Evolutionary conservation across 2,329 filamentous ascomycete species (phyloP), one percentile per base, ranked within the genome.

Genomic region (Aspergillus sp.): DNA sequence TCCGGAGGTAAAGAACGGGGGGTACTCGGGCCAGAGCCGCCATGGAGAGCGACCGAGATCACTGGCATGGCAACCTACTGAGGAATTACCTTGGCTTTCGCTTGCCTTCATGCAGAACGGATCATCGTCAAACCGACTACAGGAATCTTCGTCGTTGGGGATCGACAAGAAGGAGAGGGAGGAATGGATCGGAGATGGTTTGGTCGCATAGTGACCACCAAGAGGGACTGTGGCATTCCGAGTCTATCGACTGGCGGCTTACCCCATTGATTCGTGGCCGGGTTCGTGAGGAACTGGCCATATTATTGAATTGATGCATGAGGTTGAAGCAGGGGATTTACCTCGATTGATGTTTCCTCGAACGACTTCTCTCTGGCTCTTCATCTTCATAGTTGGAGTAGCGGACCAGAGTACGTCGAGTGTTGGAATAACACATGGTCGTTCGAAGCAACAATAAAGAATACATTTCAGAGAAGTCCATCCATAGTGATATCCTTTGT

Each of bases 11-110:
- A 10, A 29, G 25, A 29, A 29, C 25, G 34, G 34, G 34, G 34
- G 25, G 9, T 10, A 10, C 16, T 38, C 34, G 2, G 34, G 16
- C 4, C 13, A 38, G 34, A 38, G 5, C 31, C 13, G 4, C 31
- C 13, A 41, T 41, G 17, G 34, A 38, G 34, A 38, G 7, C 31
- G 25, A 29, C 25, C 25, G 25, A 29, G 23, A 23, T 14, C 38
- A 40, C 38, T 49, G 47, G 47, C 47, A 49, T 29, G 47, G 47
- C 47, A 49, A 49, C 47, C n/a, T 20, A 21, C 40, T n/a, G 7
- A 29, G 11, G 20, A 10, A n/a, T 41, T 40, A 13, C 3, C 11
- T 9, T 14, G 13, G 21, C 11, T 14, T 16, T 14, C 16, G 21
- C 11, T 14, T 16, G 36, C 36, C 32, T 23, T 29, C 25, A 29